Conservation (phyloP, 352 stramenopile genomes). For the Pythium folliculosum region DNA sequence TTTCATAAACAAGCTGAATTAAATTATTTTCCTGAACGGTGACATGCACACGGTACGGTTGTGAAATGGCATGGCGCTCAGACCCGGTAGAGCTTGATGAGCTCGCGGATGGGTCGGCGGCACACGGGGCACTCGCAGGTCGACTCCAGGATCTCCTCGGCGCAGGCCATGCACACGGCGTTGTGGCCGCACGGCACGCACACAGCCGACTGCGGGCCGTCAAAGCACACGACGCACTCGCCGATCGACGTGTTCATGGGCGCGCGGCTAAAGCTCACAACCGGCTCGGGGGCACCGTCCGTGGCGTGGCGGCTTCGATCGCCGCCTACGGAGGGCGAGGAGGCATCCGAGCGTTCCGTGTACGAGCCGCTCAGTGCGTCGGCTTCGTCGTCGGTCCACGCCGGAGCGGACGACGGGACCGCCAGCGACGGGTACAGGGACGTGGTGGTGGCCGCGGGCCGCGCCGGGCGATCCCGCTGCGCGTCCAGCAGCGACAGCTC, state of each 20-base stretch:
- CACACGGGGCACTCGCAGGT: slow-evolving; percentile 75
- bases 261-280: slow-evolving; percentile 40
- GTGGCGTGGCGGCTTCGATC: slow-evolving; percentile 5
- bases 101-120: slow-evolving; percentile 58
- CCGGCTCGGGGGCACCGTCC: slow-evolving; percentile 20
- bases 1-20: slow-evolving; percentile 7
- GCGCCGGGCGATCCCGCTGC: neutral
- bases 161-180: slow-evolving; percentile 78
- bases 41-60: neutral
- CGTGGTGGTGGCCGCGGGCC: neutral
- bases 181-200: slow-evolving; percentile 86
- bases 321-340: neutral
- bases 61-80: slow-evolving; percentile 21
- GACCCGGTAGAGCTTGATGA: slow-evolving; percentile 82
- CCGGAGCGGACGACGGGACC: slow-evolving; percentile 36
- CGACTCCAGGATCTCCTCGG: slow-evolving; percentile 61
- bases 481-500: slow-evolving; percentile 44
- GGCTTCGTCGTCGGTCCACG: slow-evolving; percentile 29
- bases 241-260: slow-evolving; percentile 49
- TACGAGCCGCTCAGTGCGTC: slow-evolving; percentile 5
- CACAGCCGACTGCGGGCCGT: slow-evolving; percentile 67
- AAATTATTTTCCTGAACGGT: slow-evolving; percentile 18
- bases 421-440: slow-evolving; percentile 21
- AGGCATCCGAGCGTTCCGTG: slow-evolving; percentile 3
- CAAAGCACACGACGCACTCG: slow-evolving; percentile 83